Evolutionary conservation across 768 basidiomycete genomes (phyloP).

Genomic region (Paxillus ammoniavirescens): DNA sequence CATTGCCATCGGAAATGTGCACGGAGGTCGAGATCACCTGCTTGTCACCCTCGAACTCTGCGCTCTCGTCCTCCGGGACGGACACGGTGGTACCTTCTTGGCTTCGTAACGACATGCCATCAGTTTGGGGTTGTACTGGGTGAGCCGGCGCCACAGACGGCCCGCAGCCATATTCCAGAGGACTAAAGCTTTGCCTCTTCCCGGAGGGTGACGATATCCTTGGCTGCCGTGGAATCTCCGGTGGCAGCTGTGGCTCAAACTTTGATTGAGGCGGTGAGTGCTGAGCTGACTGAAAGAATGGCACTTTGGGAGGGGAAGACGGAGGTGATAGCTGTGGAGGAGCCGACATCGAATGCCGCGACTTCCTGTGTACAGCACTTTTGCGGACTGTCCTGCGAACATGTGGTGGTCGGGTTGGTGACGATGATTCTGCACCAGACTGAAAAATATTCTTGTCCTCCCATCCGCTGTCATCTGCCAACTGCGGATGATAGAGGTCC

Average conservation of each 20-base stretch:
- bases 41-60: slow-evolving; percentile 15
- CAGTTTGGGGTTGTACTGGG: slow-evolving; percentile 1
- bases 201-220: slow-evolving; percentile 12
- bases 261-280: slow-evolving; percentile 52
- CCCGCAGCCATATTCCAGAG: slow-evolving; percentile 19
- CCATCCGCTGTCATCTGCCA: slow-evolving; percentile 77
- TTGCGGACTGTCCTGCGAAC: slow-evolving; percentile 44
- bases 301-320: slow-evolving; percentile 38
- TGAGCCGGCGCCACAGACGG: slow-evolving; percentile 12
- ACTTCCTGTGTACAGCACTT: slow-evolving; percentile 40
- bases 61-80: slow-evolving; percentile 19
- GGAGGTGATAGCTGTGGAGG: slow-evolving; percentile 55
- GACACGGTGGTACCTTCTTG: neutral
- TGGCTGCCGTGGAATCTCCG: slow-evolving; percentile 33
- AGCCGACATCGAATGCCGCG: slow-evolving; percentile 71
- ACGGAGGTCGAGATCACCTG: slow-evolving; percentile 37
- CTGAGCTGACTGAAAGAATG: slow-evolving; percentile 22
- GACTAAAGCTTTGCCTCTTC: slow-evolving; percentile 11
- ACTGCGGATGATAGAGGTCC: slow-evolving; percentile 16
- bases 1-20: slow-evolving; percentile 36
- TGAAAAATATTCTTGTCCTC: slow-evolving; percentile 91
- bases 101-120: slow-evolving; percentile 4
- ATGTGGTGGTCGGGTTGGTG: slow-evolving; percentile 66
- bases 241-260: slow-evolving; percentile 54
- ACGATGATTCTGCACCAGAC: slow-evolving; percentile 87